A percentile compares a stretch with the other conserved stretches of the same genome.
These are phyloP conservation scores for Emergomyces africanus DNA, from an alignment of 2,329 filamentous ascomycete genomes.

Conservation along the genomic window DNA sequence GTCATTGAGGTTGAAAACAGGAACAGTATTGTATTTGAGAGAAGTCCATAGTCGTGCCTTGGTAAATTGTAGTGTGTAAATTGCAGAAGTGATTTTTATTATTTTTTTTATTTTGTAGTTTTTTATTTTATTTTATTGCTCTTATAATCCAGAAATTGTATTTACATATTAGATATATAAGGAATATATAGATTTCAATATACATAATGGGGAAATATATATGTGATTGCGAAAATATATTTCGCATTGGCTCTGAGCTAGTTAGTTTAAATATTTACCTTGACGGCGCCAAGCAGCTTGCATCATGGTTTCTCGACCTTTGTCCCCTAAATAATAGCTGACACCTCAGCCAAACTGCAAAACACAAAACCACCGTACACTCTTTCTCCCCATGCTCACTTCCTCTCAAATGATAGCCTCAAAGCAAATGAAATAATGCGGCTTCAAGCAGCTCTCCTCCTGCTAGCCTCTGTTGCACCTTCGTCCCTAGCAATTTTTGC, in stretches of 20 bases:
- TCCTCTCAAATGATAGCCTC: constrained; percentile 21
- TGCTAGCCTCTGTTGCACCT: constrained; percentile 33
- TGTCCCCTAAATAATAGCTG: neutral
- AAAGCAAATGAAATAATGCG: constrained; percentile 24
- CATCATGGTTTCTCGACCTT: neutral
- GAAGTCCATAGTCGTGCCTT: neutral
- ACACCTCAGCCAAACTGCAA: neutral
- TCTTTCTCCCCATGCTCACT: neutral
- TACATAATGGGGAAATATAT: neutral
- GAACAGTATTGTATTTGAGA: constrained; percentile 41
- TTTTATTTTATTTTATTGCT: neutral
- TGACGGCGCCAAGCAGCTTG: neutral
- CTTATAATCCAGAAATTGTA: neutral
- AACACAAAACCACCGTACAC: neutral
- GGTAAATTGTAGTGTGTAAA: neutral
- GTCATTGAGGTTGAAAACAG: constrained; percentile 42
- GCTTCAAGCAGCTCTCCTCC: constrained; percentile 27
- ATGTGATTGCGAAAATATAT: neutral
- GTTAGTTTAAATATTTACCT: no score
- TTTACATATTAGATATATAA: neutral
- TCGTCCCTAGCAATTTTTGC: constrained; percentile 58
- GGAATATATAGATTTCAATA: neutral
- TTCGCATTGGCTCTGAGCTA: no score
- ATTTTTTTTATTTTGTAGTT: neutral
- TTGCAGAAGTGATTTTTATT: no score